Conservation (phyloP, 495 filamentous ascomycete genomes). For the Neurospora sp. region DNA sequence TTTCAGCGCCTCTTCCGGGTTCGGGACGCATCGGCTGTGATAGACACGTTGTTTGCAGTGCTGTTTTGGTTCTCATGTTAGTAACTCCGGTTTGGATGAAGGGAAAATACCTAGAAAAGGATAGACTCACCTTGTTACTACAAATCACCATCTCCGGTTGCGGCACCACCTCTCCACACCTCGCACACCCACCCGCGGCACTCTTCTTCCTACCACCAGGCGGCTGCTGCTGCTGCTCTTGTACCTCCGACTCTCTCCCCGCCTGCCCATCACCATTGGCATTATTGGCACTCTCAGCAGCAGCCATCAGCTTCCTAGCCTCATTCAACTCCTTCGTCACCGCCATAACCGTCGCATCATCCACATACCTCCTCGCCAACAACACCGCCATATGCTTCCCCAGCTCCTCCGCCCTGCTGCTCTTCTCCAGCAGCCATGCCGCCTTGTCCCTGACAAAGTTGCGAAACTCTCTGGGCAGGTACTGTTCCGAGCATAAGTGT, state of each 20-base stretch:
- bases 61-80: slow-evolving; percentile 18
- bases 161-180: slow-evolving; percentile 30
- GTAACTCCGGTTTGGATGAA: background rate
- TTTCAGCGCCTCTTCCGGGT: slow-evolving; percentile 4
- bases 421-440: slow-evolving; percentile 31
- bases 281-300: background rate
- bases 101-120: background rate
- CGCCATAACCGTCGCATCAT: slow-evolving; percentile 24
- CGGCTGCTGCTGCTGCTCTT: slow-evolving; percentile 9
- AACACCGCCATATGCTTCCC: slow-evolving; percentile 35
- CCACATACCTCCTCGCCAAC: slow-evolving; percentile 30
- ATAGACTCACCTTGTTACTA: slow-evolving; percentile 30
- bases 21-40: slow-evolving; percentile 16
- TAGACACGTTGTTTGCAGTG: slow-evolving; percentile 24
- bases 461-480: slow-evolving; percentile 34
- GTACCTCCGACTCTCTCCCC: background rate
- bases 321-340: slow-evolving; percentile 29
- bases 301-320: slow-evolving; percentile 11
- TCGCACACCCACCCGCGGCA: slow-evolving; percentile 28
- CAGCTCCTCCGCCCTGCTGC: slow-evolving; percentile 33
- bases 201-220: slow-evolving; percentile 14
- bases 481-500: slow-evolving; percentile 35
- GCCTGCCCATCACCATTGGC: background rate
- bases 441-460: slow-evolving; percentile 34
- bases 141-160: slow-evolving; percentile 30